These are phyloP conservation scores for Acacia melanoxylon DNA, from an alignment of 306 rosid genomes.

Conservation along the genomic window DNA sequence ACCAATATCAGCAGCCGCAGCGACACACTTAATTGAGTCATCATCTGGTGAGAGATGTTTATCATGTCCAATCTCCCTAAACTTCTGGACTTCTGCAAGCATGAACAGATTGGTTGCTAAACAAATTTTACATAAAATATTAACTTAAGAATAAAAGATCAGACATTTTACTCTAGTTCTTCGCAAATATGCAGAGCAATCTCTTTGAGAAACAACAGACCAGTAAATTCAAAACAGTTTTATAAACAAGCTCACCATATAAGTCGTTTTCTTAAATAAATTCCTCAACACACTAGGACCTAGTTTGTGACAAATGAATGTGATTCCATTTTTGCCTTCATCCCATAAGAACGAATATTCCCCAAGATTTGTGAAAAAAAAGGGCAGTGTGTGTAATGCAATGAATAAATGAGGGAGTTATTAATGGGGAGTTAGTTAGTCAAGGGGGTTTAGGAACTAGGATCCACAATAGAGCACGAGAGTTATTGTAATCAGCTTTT, in stretches of 20 bases:
- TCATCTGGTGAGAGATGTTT: not conserved
- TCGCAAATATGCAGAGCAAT: conserved; percentile 2
- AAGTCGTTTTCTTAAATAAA: not conserved
- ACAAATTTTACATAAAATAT: not conserved
- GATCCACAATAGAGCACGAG: too few species aligned
- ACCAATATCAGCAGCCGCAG: not conserved
- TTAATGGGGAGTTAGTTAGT: too few species aligned
- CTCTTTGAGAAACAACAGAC: not conserved
- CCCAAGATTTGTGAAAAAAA: not conserved
- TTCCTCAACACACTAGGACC: conserved; percentile 7
- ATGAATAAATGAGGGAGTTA: too few species aligned
- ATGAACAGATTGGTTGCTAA: conserved; percentile 20
- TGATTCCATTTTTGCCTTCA: not conserved
- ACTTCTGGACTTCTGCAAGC: conserved; percentile 45
- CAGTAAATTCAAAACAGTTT: not conserved
- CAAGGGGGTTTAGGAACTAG: too few species aligned
- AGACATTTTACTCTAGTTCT: not conserved
- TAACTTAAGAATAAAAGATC: not conserved
- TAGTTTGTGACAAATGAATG: not conserved
- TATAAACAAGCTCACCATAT: not conserved
- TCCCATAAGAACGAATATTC: not conserved
- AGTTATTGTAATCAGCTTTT: too few species aligned
- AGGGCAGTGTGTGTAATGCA: not conserved
- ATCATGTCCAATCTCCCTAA: not conserved
- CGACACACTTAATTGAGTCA: not conserved